Conservation (phyloP, 2,329 filamentous ascomycete genomes). For the Penicillium fuscoglaucum region DNA sequence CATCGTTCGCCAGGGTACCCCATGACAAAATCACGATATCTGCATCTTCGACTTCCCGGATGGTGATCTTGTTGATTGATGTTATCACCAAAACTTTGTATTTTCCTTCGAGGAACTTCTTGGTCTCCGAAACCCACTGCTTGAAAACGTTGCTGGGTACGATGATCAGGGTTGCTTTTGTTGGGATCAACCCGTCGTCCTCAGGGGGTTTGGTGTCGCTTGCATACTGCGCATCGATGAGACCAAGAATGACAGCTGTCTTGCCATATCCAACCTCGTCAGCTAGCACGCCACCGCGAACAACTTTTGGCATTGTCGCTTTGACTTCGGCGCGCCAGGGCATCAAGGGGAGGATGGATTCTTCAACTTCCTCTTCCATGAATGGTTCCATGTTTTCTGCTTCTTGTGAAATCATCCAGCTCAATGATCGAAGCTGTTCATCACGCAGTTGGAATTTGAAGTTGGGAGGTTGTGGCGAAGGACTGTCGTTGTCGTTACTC, state of each 20-base stretch:
- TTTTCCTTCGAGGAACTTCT: slow-evolving; percentile 48
- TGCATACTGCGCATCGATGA: slow-evolving; percentile 49
- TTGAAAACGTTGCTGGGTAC: slow-evolving; percentile 55
- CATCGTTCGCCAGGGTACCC: slow-evolving; percentile 47
- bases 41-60: slow-evolving; percentile 50
- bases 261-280: slow-evolving; percentile 69
- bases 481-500: slow-evolving; percentile 44
- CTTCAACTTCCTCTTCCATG: slow-evolving; percentile 57
- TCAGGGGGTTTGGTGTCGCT: slow-evolving; percentile 17
- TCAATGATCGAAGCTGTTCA: slow-evolving; percentile 57
- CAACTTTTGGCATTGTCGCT: slow-evolving; percentile 30
- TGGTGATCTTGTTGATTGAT: slow-evolving; percentile 42
- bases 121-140: slow-evolving; percentile 61
- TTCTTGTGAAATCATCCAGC: slow-evolving; percentile 63
- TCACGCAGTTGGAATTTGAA: slow-evolving; percentile 46
- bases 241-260: slow-evolving; percentile 59
- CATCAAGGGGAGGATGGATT: slow-evolving; percentile 52
- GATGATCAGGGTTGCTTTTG: slow-evolving; percentile 61
- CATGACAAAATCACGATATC: slow-evolving; percentile 59
- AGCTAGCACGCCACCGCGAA: slow-evolving; percentile 63
- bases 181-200: slow-evolving; percentile 37
- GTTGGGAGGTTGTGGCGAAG: slow-evolving; percentile 35
- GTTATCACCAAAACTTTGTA: slow-evolving; percentile 50
- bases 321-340: slow-evolving; percentile 60
- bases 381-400: slow-evolving; percentile 42